A percentile compares a stretch with the other conserved stretches of the same genome.
Conservation (phyloP, 169 alveolate genomes). For the Eimeria sp. region DNA sequence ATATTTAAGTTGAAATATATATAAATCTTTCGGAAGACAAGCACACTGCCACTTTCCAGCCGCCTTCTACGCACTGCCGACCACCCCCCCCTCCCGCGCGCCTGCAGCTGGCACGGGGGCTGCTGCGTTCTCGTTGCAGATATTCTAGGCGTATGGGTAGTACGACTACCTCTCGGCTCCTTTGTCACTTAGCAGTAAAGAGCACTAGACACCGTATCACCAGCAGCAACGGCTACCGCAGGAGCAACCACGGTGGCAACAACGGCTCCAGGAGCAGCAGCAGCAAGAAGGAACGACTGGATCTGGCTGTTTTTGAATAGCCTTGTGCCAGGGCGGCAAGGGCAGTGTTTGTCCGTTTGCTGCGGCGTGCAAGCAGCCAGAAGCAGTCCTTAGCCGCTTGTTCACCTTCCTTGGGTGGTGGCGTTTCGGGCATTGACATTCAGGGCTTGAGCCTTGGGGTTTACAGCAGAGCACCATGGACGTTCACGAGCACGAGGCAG, state of each 20-base stretch:
- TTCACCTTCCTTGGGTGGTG: not conserved
- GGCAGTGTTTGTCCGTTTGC: not conserved
- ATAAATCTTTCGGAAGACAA: not conserved
- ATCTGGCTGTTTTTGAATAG: not conserved
- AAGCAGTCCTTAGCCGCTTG: not conserved
- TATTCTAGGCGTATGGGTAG: not conserved
- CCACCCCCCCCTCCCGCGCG: no score
- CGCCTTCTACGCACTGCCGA: not conserved
- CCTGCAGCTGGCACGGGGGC: conserved; percentile 10
- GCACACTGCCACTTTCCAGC: not conserved
- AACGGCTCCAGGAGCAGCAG: not conserved
- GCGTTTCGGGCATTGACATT: not conserved
- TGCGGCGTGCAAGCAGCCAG: not conserved
- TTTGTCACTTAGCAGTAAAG: not conserved
- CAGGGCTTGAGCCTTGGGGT: not conserved
- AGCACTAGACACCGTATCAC: not conserved
- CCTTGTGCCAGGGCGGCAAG: conserved; percentile 5
- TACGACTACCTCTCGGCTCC: not conserved
- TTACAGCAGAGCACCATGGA: conserved; percentile 86
- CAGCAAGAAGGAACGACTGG: not conserved
- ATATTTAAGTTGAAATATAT: not conserved
- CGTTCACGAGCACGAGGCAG: conserved; percentile 91
- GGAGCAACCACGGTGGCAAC: not conserved
- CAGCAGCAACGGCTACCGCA: conserved; percentile 24
- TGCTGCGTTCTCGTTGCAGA: not conserved